Evolutionary conservation across 768 basidiomycete genomes (phyloP), one percentile per base, ranked within the genome.

Genomic region (Daedalea quercina): DNA sequence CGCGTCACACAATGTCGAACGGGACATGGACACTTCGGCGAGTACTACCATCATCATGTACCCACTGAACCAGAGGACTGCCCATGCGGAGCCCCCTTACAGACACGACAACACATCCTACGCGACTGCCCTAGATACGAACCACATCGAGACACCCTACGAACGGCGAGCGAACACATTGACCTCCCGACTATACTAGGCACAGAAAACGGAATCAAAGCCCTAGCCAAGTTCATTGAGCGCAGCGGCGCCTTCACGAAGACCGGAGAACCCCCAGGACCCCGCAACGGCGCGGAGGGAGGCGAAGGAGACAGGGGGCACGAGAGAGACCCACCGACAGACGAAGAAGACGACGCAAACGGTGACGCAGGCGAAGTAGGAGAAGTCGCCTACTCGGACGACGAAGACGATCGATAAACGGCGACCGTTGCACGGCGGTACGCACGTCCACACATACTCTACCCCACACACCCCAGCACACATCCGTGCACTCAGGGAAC

Each of bases 21-120:
- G n/a, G 48, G 48, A n/a, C 48, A 50, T 23, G 31, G 34, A 15
- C 40, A 37, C 24, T 8, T 40, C 7, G 48, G 48, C 48, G 48
- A 35, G 35, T 50, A 50, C 48, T 50, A 50, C 48, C 3, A 19
- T 3, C 19, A 20, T 3, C 40, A 37, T 19, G 34, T 50, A 37
- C 48, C 48, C 3, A 12, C 19, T 23, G 35, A 37, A 40, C 34
- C 17, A 3, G 35, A 3, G 4, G 48, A 41, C 48, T 50, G 48
- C 48, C 48, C 48, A 2, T 50, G 33, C 24, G 48, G 48, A 3
- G 34, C 3, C 11, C n/a, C n/a, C 9, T 24, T 11, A 4, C 48
- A 50, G 48, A 37, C 48, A 12, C 20, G 48, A 9, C n/a, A 7
- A 2, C 37, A 50, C 35, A 50, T 50, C 23, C 48, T 50, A 8